Evolutionary conservation across 148 eudicot species (phyloP).

Genomic region (Polygonum aviculare): DNA sequence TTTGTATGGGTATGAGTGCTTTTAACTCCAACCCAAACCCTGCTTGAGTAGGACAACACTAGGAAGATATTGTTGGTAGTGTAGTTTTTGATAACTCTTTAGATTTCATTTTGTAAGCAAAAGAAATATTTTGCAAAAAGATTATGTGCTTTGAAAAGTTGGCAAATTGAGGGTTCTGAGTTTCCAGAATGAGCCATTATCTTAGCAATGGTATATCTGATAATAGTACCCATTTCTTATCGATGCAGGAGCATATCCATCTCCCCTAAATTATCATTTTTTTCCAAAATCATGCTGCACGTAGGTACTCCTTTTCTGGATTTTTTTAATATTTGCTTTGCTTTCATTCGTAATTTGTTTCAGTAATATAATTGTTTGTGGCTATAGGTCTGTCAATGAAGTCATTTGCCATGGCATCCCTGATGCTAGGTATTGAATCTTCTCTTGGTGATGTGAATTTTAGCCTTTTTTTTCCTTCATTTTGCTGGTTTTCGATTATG

Average conservation of each 20-base stretch:
- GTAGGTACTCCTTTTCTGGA: conserved; percentile 58
- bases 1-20: too few relatives aligned
- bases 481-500: neutral
- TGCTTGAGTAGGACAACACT: too few relatives aligned
- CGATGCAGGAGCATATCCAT: conserved; percentile 90
- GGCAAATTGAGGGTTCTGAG: neutral
- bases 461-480: neutral
- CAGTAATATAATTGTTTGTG: conserved; percentile 10
- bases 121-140: neutral
- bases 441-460: neutral
- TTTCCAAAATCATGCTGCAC: conserved; percentile 99
- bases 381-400: conserved; percentile 86
- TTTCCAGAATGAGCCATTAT: neutral
- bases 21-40: too few relatives aligned
- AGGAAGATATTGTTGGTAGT: too few relatives aligned
- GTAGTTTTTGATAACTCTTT: too few relatives aligned
- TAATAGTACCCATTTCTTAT: conserved; percentile 3
- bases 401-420: conserved; percentile 99
- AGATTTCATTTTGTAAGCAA: neutral
- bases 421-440: conserved; percentile 70
- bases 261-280: conserved; percentile 90
- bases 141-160: neutral
- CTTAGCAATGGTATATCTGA: neutral
- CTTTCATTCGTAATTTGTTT: neutral
- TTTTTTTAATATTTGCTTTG: neutral